Evolutionary conservation across 2,329 filamentous ascomycete genomes (phyloP), one percentile per base, ranked within the genome.

Genomic region (Fusarium oligoseptatum): DNA sequence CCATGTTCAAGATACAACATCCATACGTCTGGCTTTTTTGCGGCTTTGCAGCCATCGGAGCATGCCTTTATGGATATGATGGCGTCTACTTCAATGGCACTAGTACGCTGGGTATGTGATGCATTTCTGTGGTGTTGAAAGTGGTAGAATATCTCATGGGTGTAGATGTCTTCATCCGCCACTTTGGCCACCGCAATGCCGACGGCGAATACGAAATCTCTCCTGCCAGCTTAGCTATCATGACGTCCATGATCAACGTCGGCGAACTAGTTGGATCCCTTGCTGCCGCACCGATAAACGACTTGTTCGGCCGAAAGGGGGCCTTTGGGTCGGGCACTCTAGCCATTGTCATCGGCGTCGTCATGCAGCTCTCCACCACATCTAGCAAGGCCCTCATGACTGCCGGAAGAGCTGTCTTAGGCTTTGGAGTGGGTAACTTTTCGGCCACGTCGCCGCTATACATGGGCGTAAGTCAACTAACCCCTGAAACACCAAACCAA

Each of bases 201-300:
- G 68, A 82, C 48, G 82, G 80, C 45, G 71, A 69, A 10, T 82
- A 80, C 65, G 76, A 73, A 20, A 81, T 82, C 43, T 68, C 74
- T 2, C 73, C 82, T 3, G 64, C 67, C 9, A 71, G 65, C 6
- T 41, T 78, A 39, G 71, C 77, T 15, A 41, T 78, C 74, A 84
- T 81, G 80, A 82, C 81, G 15, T 83, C 82, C 65, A 81, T 83
- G 76, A 84, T 84, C 73, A 82, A 84, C 64, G 78, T 84, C 24
- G 83, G 82, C 58, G 83, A 84, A 63, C 73, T 84, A 27, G 72
- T 81, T 20, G 83, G 82, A 15, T 83, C 83, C 6, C 67, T 84
- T 5, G 29, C 70, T 2, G 79, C 83, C 6, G 82, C 83, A 3
- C 83, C 82, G 8, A 64, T 84, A n/a, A 84, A 84, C 70, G 82